Evolutionary conservation across 2,329 filamentous ascomycete genomes (phyloP), one percentile per base, ranked within the genome.

Genomic region (Diplodia seriata): DNA sequence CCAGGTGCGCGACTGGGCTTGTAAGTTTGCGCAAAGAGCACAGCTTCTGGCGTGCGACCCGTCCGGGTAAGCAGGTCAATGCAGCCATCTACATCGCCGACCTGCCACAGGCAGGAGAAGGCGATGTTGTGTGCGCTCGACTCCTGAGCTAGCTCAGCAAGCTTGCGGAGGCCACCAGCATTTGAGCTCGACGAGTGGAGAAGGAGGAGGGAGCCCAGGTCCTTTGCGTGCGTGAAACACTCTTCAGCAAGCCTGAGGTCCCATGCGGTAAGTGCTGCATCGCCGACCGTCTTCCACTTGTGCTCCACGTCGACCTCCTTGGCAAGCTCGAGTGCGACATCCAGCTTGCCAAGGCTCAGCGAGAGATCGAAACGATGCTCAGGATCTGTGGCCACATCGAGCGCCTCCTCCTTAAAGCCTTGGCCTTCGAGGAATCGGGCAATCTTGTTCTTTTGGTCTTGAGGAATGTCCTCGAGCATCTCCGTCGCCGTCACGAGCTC

Each of bases 291-390:
- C 86, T 98, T 98, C 95, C 95, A 99, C 81, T 97, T 97, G 82
- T 98, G 94, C 78, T 98, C 95, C 1, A 89, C 91, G 71, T 97
- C 91, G 12, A 93, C 91, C 77, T 91, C 85, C 50, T 89, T 87
- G 7, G 95, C 94, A 62, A 98, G 88, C 69, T 93, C 89, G 3
- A 97, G 86, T 0, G 94, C 94, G 75, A 94, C 91, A 50, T 94
- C 87, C 15, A 98, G 87, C 71, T 95, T 91, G 74, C 90, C 92
- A 53, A 99, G 85, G 3, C 89, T 86, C 38, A 99, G 85, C 0
- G 95, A 91, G 26, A 99, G 87, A 69, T 99, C 95, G 74, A 99
- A 98, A 77, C 96, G 95, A 82, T 99, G 95, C 81, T 99, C 95
- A 0, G 91, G 86, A 74, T 99, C 95, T 0, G 94, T 97, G 11